A percentile compares a stretch with the other conserved stretches of the same genome.
Conservation (phyloP, 2,329 filamentous ascomycete species). For the Beauveria rudraprayagi region DNA sequence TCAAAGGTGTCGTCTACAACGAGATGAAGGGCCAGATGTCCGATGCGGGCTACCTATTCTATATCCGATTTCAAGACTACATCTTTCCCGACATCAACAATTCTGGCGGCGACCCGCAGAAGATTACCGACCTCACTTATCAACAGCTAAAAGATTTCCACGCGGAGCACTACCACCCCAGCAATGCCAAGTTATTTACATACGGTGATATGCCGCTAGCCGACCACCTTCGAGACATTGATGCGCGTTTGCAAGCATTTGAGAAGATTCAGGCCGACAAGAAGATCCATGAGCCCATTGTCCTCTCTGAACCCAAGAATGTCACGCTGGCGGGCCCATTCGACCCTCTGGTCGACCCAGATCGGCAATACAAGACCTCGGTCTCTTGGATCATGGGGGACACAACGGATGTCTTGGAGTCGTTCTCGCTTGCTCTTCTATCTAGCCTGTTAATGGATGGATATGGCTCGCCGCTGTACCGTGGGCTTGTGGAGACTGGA, state of each 20-base stretch:
- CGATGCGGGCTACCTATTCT: conserved; percentile 91
- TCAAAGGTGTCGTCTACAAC: conserved; percentile 98
- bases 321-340: conserved; percentile 72
- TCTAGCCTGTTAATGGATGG: conserved; percentile 84
- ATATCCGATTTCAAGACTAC: conserved; percentile 89
- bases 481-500: conserved; percentile 78
- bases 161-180: conserved; percentile 89
- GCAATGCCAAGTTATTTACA: conserved; percentile 91
- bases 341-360: conserved; percentile 76
- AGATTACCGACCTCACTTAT: conserved; percentile 92
- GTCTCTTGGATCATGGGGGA: conserved; percentile 88
- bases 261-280: conserved; percentile 60
- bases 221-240: conserved; percentile 72
- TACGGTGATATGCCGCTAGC: conserved; percentile 87
- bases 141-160: conserved; percentile 85
- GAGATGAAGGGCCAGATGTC: conserved; percentile 99
- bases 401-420: conserved; percentile 73
- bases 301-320: conserved; percentile 59
- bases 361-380: conserved; percentile 89
- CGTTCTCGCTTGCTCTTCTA: conserved; percentile 76
- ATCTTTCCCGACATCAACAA: conserved; percentile 94
- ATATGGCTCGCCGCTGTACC: conserved; percentile 90
- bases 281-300: conserved; percentile 68
- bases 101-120: conserved; percentile 90
- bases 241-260: conserved; percentile 66